Evolutionary conservation across 2,329 filamentous ascomycete species (phyloP).

Genomic region (Colletotrichum gloeosporioides): DNA sequence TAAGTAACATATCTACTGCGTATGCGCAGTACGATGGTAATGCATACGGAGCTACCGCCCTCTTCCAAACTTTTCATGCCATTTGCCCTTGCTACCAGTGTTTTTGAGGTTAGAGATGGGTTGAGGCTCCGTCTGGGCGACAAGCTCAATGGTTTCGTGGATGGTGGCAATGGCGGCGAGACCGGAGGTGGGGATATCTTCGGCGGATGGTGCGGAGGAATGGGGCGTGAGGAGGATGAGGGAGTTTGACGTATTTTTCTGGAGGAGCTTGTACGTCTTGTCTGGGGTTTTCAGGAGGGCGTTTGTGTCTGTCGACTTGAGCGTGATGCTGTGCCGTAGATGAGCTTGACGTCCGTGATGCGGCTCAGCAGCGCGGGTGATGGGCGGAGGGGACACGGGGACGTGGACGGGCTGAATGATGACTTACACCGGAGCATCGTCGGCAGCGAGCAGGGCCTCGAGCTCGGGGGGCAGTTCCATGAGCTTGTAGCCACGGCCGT

Average conservation of each 20-base stretch:
- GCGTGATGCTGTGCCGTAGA: constrained; percentile 43
- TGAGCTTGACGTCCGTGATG: background rate
- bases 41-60: constrained; percentile 37
- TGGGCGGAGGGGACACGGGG: background rate
- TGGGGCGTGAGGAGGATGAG: constrained; percentile 58
- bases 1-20: background rate
- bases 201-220: constrained; percentile 11
- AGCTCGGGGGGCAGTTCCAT: constrained; percentile 68
- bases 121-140: constrained; percentile 39
- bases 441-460: constrained; percentile 58
- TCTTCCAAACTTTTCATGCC: constrained; percentile 64
- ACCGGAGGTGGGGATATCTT: constrained; percentile 29
- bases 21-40: background rate
- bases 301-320: constrained; percentile 52
- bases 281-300: constrained; percentile 58
- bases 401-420: background rate
- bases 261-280: constrained; percentile 63
- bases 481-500: constrained; percentile 60
- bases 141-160: constrained; percentile 67
- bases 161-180: constrained; percentile 59
- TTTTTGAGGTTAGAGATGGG: constrained; percentile 30
- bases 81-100: constrained; percentile 52
- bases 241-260: constrained; percentile 73
- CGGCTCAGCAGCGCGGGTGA: background rate
- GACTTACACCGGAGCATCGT: constrained; percentile 56